Evolutionary conservation across 768 basidiomycete genomes (phyloP).

Genomic region (Cantharellus cinnabarinus): DNA sequence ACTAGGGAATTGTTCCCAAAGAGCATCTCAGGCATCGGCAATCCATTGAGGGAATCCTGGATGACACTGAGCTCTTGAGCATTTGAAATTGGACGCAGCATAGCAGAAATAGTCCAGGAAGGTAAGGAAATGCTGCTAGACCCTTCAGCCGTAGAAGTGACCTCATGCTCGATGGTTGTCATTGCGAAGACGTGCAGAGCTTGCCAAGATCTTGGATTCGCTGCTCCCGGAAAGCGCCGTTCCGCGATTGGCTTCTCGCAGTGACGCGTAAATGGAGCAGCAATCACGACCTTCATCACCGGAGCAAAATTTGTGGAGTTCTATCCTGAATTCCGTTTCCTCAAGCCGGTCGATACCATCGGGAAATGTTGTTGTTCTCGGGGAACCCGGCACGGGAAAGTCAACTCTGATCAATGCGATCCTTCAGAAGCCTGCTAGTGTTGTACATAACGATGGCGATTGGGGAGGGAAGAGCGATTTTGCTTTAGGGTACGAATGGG

Average conservation of each 20-base stretch:
- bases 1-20: conserved; percentile 69
- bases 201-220: no score
- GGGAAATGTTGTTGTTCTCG: conserved; percentile 74
- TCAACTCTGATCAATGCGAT: conserved; percentile 51
- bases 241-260: no score
- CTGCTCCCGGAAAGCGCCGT: no score
- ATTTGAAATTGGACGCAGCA: conserved; percentile 62
- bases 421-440: conserved; percentile 33
- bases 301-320: conserved; percentile 66
- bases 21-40: conserved; percentile 92
- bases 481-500: conserved; percentile 82
- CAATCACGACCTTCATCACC: conserved; percentile 8
- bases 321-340: conserved; percentile 76
- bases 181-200: not conserved
- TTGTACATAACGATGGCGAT: not conserved
- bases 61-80: conserved; percentile 53
- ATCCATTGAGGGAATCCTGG: conserved; percentile 33
- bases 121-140: not conserved
- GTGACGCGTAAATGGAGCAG: no score
- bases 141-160: not conserved
- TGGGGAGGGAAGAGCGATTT: conserved; percentile 33
- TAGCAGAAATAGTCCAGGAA: conserved; percentile 49
- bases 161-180: not conserved
- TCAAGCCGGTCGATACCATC: conserved; percentile 61
- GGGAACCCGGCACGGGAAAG: conserved; percentile 61